These are phyloP conservation scores for Umbelopsis sp. DNA, from an alignment of 192 early-diverging fungal species.

Conservation along the genomic window DNA sequence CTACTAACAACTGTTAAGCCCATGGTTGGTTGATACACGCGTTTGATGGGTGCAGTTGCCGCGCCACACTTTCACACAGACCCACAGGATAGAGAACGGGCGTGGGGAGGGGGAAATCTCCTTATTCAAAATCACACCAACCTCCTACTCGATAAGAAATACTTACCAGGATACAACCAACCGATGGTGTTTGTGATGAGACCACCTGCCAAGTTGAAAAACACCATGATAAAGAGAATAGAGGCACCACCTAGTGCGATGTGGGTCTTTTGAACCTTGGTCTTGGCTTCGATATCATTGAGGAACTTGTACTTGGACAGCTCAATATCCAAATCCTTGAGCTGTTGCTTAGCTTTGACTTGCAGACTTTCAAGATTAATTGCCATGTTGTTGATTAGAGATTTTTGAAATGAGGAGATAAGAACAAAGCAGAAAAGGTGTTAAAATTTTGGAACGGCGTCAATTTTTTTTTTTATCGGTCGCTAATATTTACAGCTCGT, in stretches of 20 bases:
- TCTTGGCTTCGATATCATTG: constrained; percentile 69
- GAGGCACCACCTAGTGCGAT: constrained; percentile 62
- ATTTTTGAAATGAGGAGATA: not conserved
- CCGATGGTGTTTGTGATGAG: constrained; percentile 85
- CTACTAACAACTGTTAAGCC: too few species aligned
- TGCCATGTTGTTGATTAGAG: not conserved
- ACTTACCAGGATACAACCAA: constrained; percentile 84
- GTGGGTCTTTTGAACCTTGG: constrained; percentile 92
- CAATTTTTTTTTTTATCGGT: not conserved
- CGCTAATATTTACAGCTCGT: not conserved
- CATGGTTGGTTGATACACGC: too few species aligned
- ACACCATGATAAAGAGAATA: constrained; percentile 74
- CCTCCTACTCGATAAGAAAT: not conserved
- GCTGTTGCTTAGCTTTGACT: constrained; percentile 17
- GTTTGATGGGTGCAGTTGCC: too few species aligned
- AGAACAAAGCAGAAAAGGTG: constrained; percentile 6
- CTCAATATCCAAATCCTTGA: constrained; percentile 64
- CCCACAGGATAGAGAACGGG: too few species aligned
- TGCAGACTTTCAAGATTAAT: constrained; percentile 27
- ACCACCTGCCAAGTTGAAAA: constrained; percentile 85
- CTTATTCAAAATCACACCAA: not conserved
- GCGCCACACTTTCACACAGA: too few species aligned
- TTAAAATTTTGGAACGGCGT: not conserved
- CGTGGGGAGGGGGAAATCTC: not conserved
- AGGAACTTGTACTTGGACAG: constrained; percentile 68